Evolutionary conservation across 176 grass and related monocot genomes (phyloP).

Genomic region (Leersia perrieri): DNA sequence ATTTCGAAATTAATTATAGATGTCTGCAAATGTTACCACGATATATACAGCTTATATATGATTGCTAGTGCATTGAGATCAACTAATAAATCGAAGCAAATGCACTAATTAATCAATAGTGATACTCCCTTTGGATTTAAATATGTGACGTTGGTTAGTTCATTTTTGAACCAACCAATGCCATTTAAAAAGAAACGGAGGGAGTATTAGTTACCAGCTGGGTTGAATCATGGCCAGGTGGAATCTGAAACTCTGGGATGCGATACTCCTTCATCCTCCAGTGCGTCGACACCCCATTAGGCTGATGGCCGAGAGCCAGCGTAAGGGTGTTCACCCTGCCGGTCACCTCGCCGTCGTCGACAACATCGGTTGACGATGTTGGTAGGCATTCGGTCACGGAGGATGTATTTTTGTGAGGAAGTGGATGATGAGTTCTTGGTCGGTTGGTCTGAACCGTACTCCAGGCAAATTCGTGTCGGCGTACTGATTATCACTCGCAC

Average conservation of each 20-base stretch:
- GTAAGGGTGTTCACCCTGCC: constrained; percentile 23
- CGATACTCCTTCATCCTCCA: constrained; percentile 47
- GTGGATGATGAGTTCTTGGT: constrained; percentile 7
- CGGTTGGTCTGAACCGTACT: constrained; percentile 13
- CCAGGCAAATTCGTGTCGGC: not conserved
- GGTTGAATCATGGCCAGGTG: not conserved
- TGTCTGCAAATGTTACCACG: no score
- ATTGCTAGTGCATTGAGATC: no score
- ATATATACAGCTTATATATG: no score
- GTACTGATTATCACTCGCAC: no score
- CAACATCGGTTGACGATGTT: not conserved
- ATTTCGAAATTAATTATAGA: no score
- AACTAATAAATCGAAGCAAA: no score
- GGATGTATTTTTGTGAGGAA: constrained; percentile 24
- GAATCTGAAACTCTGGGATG: constrained; percentile 7
- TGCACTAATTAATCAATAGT: no score
- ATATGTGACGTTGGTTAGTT: no score
- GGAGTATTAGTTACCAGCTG: not conserved
- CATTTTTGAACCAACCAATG: no score
- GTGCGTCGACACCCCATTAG: not conserved
- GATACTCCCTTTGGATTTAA: no score
- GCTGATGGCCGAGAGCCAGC: not conserved
- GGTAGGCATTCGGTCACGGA: not conserved
- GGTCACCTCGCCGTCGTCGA: not conserved
- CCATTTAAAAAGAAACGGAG: no score